These are phyloP conservation scores for Paratinospora sagittata DNA, from an alignment of 164 flowering plant genomes.

Conservation along the genomic window DNA sequence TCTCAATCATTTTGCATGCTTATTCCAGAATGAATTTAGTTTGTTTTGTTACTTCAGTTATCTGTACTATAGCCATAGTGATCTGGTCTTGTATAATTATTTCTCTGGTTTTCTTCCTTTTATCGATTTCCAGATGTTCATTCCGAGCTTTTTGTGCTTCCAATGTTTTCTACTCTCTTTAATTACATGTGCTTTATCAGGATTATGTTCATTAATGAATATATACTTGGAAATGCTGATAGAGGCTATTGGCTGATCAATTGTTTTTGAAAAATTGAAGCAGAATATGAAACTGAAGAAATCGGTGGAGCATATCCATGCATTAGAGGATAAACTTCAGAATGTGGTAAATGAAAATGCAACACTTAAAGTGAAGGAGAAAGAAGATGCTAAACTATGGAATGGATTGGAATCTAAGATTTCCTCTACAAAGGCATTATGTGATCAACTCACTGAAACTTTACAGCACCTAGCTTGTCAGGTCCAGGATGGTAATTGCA, in stretches of 20 bases:
- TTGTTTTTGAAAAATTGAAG: conserved; percentile 8
- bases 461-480: conserved; percentile 66
- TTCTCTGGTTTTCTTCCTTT: too few species aligned
- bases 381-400: conserved; percentile 90
- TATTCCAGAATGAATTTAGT: too few species aligned
- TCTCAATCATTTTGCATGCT: too few species aligned
- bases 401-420: conserved; percentile 86
- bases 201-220: background rate
- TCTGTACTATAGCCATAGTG: too few species aligned
- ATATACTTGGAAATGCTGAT: background rate
- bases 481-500: conserved; percentile 73
- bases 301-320: conserved; percentile 51
- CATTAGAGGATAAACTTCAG: conserved; percentile 80
- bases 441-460: conserved; percentile 88
- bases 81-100: too few species aligned
- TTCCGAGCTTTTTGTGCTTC: too few species aligned
- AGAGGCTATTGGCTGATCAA: background rate
- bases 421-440: conserved; percentile 70
- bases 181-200: background rate
- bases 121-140: too few species aligned
- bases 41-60: too few species aligned
- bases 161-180: background rate
- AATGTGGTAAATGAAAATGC: conserved; percentile 79
- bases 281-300: conserved; percentile 84
- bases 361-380: conserved; percentile 78